A percentile compares a stretch with the other conserved stretches of the same genome.
Conservation (phyloP, 179 eudicot species). For the Silene noctiflora region DNA sequence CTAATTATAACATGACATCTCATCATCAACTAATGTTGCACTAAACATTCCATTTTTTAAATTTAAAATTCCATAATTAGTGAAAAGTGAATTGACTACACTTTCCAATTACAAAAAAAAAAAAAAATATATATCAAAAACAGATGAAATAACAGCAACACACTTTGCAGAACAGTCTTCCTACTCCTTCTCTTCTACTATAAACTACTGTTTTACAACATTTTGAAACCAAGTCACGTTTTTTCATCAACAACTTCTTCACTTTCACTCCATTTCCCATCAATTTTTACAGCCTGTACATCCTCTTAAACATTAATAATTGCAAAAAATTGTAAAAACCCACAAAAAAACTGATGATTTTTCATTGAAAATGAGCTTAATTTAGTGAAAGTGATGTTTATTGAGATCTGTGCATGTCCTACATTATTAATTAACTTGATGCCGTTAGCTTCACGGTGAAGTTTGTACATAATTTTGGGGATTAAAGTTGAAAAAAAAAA, state of each 20-base stretch:
- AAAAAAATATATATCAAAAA: background rate
- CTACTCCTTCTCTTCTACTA: too few relatives aligned
- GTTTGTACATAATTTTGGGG: background rate
- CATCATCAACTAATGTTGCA: too few relatives aligned
- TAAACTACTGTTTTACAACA: background rate
- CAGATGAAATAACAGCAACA: background rate
- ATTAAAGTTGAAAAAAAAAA: background rate
- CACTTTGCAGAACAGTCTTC: background rate
- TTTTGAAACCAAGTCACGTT: constrained; percentile 12
- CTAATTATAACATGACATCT: too few relatives aligned
- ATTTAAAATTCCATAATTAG: too few relatives aligned
- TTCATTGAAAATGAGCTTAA: background rate
- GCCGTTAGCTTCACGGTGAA: constrained; percentile 19
- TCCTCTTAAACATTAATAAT: background rate
- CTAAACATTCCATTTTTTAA: too few relatives aligned
- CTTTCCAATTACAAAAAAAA: too few relatives aligned
- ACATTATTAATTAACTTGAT: background rate
- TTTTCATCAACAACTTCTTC: background rate
- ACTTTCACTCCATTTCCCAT: background rate
- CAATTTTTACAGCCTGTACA: constrained; percentile 15
- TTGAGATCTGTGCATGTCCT: constrained; percentile 15
- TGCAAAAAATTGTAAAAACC: background rate
- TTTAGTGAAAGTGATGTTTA: background rate
- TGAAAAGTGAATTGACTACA: too few relatives aligned
- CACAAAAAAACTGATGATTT: background rate